Percentiles rank a stretch among this genome's conserved stretches.
Conservation (phyloP, 371 early-diverging fungal species). For the Mucor mucedo region DNA sequence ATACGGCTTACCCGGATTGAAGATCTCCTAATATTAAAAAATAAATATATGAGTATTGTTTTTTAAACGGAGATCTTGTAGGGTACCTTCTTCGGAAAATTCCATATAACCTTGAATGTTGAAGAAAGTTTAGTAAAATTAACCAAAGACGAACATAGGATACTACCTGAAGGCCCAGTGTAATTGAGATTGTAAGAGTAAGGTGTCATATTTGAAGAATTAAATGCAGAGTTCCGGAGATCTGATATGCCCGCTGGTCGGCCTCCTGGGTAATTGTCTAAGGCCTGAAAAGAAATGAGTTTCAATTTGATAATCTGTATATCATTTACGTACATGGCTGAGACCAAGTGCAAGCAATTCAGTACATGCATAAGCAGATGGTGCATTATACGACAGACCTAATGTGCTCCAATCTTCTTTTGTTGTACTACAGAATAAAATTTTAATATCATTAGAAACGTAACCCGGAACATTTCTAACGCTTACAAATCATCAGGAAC, state of each 20-base stretch:
- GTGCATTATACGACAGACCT: constrained; percentile 45
- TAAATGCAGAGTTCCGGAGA: constrained; percentile 29
- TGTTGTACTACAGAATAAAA: constrained; percentile 14
- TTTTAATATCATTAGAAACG: background rate
- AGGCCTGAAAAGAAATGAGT: constrained; percentile 24
- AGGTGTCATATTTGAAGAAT: constrained; percentile 44
- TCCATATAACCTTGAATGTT: constrained; percentile 22
- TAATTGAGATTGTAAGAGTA: constrained; percentile 45
- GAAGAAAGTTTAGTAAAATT: background rate
- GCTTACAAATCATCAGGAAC: constrained; percentile 32
- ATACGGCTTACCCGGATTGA: constrained; percentile 15
- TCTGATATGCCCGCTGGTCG: constrained; percentile 35
- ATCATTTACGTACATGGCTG: constrained; percentile 28
- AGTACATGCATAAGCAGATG: constrained; percentile 46
- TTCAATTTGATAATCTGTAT: background rate
- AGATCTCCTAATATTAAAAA: constrained; percentile 25
- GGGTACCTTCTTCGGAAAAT: constrained; percentile 29
- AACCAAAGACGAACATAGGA: background rate
- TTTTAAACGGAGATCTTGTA: background rate
- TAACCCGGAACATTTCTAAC: background rate
- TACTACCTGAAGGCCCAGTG: constrained; percentile 50
- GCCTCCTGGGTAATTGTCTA: constrained; percentile 45
- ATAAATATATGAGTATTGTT: background rate
- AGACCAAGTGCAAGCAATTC: constrained; percentile 46
- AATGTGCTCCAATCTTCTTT: constrained; percentile 33